Evolutionary conservation across 75 land plant species (phyloP).

Genomic region (Selaginella moellendorffii): DNA sequence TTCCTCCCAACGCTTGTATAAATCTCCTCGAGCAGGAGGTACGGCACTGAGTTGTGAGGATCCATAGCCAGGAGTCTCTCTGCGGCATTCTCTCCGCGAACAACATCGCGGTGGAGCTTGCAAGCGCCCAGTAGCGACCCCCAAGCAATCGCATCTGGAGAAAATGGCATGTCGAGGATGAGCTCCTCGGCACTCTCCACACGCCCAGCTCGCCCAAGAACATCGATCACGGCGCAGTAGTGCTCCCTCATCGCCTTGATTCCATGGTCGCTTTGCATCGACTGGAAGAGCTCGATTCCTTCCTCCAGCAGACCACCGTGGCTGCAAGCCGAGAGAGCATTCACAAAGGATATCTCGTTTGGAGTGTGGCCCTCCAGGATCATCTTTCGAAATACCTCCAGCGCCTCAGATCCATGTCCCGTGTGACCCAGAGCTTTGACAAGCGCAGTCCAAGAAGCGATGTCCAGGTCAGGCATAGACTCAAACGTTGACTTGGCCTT

Average conservation of each 20-base stretch:
- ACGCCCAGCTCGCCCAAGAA: no score
- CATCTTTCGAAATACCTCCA: slow-evolving; percentile 15
- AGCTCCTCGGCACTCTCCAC: no score
- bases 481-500: slow-evolving; percentile 31
- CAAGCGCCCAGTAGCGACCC: no score
- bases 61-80: slow-evolving; percentile 36
- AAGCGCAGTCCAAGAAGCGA: slow-evolving; percentile 45
- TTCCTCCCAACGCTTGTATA: slow-evolving; percentile 41
- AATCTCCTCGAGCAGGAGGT: slow-evolving; percentile 55
- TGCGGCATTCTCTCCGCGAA: slow-evolving; percentile 36
- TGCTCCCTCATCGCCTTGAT: slow-evolving; percentile 10
- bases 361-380: slow-evolving; percentile 8
- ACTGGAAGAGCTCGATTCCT: slow-evolving; percentile 15
- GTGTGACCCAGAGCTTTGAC: slow-evolving; percentile 15
- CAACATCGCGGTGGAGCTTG: no score
- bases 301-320: slow-evolving; percentile 25
- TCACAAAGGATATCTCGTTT: slow-evolving; percentile 14
- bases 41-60: slow-evolving; percentile 39
- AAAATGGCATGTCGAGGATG: no score
- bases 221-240: no score
- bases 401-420: slow-evolving; percentile 16
- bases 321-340: slow-evolving; percentile 20
- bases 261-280: slow-evolving; percentile 3
- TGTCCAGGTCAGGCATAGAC: slow-evolving; percentile 27
- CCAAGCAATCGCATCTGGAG: no score